Base-by-base conservation (phyloP, 1,284 basidiomycete genomes). In the Salmacisia buchloeana region DNA sequence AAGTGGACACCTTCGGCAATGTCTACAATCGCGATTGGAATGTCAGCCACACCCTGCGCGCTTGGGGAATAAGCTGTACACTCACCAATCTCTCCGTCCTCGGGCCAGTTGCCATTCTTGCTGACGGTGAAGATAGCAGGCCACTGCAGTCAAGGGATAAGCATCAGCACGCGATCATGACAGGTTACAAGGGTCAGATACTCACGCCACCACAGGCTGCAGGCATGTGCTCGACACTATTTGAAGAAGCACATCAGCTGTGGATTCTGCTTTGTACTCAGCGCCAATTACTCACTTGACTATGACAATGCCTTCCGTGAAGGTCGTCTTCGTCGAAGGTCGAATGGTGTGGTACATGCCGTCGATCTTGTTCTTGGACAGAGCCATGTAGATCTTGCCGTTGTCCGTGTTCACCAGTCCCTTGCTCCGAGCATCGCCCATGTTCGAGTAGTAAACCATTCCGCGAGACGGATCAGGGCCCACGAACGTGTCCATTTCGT, bases 321-420 rank as follows among this genome's bases (percentile, higher is more conserved):
- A 54, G 12, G 49, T 54, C 49, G n/a, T 54, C 15, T 3, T 33
- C 12, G 49, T 54, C 12, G 27, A 33, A 15, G 49, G 49, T 2
- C 49, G 49, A n/a, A 54, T 33, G 49, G 49, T 18, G 13, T 31
- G 27, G 49, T 33, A 54, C 49, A 13, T 33, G 29, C 49, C 49
- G 13, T 54, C 34, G 13, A 15, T 33, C 27, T n/a, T 9, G 25
- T 33, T 9, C 27, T n/a, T 27, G 7, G 49, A 54, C 3, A 54
- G n/a, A 12, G 25, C 49, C 49, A 54, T 54, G 49, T 34, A 54
- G 49, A 54, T 54, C 27, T 31, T 9, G 15, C 49, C 49, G 27
- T 54, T 54, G 49, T 54, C 49, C 29, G 49, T 54, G 29, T 54
- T 54, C 29, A 54, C 49, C 49, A 54, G 21, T 18, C 49, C 49